A percentile compares a stretch with the other conserved stretches of the same genome.
Conservation (phyloP, 495 filamentous ascomycete species). For the Collariella sp. region DNA sequence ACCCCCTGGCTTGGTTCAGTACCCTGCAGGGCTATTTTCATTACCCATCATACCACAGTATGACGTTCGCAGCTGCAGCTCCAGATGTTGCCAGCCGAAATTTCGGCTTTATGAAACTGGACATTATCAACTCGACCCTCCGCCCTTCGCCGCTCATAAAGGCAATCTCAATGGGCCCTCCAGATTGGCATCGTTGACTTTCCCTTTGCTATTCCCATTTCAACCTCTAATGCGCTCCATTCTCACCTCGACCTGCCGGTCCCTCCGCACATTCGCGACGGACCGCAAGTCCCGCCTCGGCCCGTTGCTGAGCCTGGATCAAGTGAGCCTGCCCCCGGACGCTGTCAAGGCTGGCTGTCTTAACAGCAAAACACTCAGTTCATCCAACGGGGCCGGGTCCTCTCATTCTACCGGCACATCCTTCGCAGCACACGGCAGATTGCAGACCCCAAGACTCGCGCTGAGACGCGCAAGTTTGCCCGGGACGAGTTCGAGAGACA, state of each 20-base stretch:
- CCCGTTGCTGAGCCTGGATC: constrained; percentile 40
- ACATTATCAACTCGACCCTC: neutral
- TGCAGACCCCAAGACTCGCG: constrained; percentile 42
- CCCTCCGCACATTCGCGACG: constrained; percentile 37
- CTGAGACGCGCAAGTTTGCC: constrained; percentile 63
- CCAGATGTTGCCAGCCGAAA: neutral
- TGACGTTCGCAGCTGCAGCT: neutral
- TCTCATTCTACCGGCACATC: constrained; percentile 52
- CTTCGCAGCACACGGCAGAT: constrained; percentile 44
- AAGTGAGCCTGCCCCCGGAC: constrained; percentile 29
- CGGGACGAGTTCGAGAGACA: constrained; percentile 70
- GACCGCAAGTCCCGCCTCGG: constrained; percentile 25
- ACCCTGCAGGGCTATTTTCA: neutral
- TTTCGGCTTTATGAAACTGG: neutral
- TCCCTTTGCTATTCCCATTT: neutral
- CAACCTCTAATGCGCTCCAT: constrained; percentile 25
- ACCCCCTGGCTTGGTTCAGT: too few species aligned
- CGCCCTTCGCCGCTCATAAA: too few species aligned
- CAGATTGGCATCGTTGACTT: neutral
- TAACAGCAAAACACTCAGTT: constrained; percentile 36
- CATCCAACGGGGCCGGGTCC: constrained; percentile 45
- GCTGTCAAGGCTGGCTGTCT: neutral
- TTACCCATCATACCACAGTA: too few species aligned
- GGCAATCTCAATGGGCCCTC: neutral
- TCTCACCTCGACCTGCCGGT: constrained; percentile 17